These are phyloP conservation scores for Trematosphaeria pertusa DNA, from an alignment of 2,329 filamentous ascomycete genomes.

Conservation along the genomic window DNA sequence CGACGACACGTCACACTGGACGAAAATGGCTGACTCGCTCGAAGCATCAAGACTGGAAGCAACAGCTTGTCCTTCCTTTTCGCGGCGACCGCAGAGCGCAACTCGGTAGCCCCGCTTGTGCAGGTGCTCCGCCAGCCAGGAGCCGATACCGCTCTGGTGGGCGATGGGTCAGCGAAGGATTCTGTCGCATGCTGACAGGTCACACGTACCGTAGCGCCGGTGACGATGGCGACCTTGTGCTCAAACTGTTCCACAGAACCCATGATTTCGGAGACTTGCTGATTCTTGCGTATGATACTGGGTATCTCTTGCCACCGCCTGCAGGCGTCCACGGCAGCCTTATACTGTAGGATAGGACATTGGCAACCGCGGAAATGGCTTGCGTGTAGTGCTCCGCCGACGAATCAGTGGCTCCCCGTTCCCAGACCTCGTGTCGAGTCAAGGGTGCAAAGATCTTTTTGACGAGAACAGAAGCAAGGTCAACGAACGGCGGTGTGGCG, in stretches of 20 bases:
- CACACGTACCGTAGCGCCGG: slow-evolving; percentile 50
- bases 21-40: slow-evolving; percentile 50
- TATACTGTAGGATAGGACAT: no score
- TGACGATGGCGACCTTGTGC: slow-evolving; percentile 49
- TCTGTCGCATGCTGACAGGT: neutral
- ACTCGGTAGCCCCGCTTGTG: slow-evolving; percentile 45
- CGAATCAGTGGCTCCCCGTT: no score
- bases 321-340: no score
- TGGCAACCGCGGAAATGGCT: no score
- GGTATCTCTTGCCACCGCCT: neutral
- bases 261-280: slow-evolving; percentile 4
- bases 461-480: no score
- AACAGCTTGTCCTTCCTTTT: slow-evolving; percentile 43
- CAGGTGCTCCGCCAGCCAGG: slow-evolving; percentile 50
- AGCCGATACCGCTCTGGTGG: slow-evolving; percentile 57
- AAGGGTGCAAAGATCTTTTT: no score
- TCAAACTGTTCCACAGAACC: slow-evolving; percentile 13
- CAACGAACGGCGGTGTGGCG: no score
- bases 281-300: neutral
- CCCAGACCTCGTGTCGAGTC: no score
- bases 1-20: slow-evolving; percentile 54
- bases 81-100: slow-evolving; percentile 50
- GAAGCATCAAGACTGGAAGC: slow-evolving; percentile 21
- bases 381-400: no score
- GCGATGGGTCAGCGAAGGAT: slow-evolving; percentile 4